Evolutionary conservation across 495 filamentous ascomycete genomes (phyloP), one percentile per base, ranked within the genome.

Genomic region (Xylaria bambusicola): DNA sequence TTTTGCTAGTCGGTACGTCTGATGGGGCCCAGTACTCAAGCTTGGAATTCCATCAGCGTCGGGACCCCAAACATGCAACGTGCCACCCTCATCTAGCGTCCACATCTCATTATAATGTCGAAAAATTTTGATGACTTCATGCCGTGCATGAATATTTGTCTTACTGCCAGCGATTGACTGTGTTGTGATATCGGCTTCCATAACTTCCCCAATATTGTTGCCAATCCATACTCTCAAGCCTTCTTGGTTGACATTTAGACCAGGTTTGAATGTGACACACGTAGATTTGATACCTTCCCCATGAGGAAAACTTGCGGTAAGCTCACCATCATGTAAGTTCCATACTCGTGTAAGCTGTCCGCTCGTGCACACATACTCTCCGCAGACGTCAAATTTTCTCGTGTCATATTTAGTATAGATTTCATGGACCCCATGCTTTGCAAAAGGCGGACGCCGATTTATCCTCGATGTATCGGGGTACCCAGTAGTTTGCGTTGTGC

Each of bases 51-150:
- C 91, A 10, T 80, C 80, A 44, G 86, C 83, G 70, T 93, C 91
- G 18, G 92, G 87, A 7, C 83, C 82, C 94, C 94, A 98, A 20
- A 98, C 83, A 58, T 91, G 84, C 20, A 98, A 77, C 38, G 88
- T 91, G 12, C 94, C 94, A 62, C 89, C 86, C 57, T 96, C 92
- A 73, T 98, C 95, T 13, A 98, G 65, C 2, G 92, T 92, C 94
- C 94, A 98, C 77, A 98, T 86, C 62, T 96, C 88, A 63, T 91
- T 90, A 59, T 84, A 87, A 73, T 93, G 86, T 49, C 93, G 86
- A 60, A 88, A 84, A 18, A 98, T 97, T 68, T 88, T 92, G 58
- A 93, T 84, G 56, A 98, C 83, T 65, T 96, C 91, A 47, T 87
- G 80, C 31, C 92, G 86, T 1, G 85, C 85, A 60, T 97, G 94